These are phyloP conservation scores for Kuraishia ogatae DNA, from an alignment of 805 yeast species.

Conservation along the genomic window DNA sequence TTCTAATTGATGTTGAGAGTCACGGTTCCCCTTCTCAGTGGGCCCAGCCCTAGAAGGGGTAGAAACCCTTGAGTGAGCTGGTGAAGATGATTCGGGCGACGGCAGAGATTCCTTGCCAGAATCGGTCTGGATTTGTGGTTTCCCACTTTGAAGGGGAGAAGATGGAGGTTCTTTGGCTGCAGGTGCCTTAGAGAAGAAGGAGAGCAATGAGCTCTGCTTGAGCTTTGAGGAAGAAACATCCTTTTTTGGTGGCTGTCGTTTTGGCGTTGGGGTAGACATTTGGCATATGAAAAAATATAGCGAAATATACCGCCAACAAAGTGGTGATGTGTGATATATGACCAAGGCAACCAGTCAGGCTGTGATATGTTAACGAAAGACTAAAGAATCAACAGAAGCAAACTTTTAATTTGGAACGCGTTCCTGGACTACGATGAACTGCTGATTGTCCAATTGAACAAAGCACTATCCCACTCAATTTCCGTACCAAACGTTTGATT, in stretches of 20 bases:
- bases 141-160: background rate
- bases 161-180: background rate
- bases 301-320: background rate
- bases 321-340: no score
- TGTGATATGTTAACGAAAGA: no score
- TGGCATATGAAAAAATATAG: background rate
- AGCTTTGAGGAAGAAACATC: constrained; percentile 9
- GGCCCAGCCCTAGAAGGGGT: constrained; percentile 1
- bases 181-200: constrained; percentile 16
- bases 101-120: background rate
- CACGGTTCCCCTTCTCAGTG: constrained; percentile 5
- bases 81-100: constrained; percentile 3
- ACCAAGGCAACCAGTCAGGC: no score
- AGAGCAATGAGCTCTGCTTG: constrained; percentile 22
- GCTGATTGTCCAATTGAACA: no score
- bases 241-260: background rate
- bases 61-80: constrained; percentile 4
- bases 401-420: no score
- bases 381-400: no score
- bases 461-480: no score
- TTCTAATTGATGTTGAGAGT: background rate
- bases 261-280: background rate
- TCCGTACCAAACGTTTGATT: no score
- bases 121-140: background rate
- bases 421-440: no score